These are phyloP conservation scores for Candida patagonica DNA, from an alignment of 805 yeast genomes.

Conservation along the genomic window DNA sequence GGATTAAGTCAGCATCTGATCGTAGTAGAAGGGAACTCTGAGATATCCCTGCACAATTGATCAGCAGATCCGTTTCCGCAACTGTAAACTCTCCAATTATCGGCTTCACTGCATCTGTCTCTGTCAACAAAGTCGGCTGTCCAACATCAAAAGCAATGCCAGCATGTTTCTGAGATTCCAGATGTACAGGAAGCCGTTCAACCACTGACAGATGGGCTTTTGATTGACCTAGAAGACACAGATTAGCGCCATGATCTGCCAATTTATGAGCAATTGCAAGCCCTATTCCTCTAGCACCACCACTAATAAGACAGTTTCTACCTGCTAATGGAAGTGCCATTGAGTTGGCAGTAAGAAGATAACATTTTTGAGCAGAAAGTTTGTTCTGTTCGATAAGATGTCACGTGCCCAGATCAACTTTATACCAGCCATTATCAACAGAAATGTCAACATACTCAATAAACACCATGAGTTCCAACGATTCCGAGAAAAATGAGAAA, in stretches of 20 bases:
- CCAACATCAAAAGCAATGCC: slow-evolving; percentile 12
- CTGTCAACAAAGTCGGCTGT: slow-evolving; percentile 9
- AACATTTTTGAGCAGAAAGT: too few species aligned
- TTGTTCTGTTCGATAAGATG: too few species aligned
- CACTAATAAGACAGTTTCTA: slow-evolving; percentile 36
- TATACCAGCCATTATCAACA: too few species aligned
- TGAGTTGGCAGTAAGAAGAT: not conserved
- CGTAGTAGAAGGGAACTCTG: slow-evolving; percentile 43
- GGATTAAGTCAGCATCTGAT: slow-evolving; percentile 35
- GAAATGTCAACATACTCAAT: too few species aligned
- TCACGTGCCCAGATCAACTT: slow-evolving; percentile 1
- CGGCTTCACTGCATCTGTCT: not conserved
- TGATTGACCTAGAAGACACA: slow-evolving; percentile 45
- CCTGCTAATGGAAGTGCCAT: slow-evolving; percentile 6
- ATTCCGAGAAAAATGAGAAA: not conserved
- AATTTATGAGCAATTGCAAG: slow-evolving; percentile 42
- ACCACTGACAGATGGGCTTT: slow-evolving; percentile 20
- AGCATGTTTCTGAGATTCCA: slow-evolving; percentile 10
- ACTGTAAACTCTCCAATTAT: not conserved
- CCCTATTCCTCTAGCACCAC: slow-evolving; percentile 67
- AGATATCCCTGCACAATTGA: slow-evolving; percentile 52
- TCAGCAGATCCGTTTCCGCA: slow-evolving; percentile 33
- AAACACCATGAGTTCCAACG: not conserved
- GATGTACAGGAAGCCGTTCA: slow-evolving; percentile 8
- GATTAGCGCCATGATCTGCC: slow-evolving; percentile 42